Evolutionary conservation across 345 rosid species (phyloP).

Genomic region (Limnanthes douglasii): DNA sequence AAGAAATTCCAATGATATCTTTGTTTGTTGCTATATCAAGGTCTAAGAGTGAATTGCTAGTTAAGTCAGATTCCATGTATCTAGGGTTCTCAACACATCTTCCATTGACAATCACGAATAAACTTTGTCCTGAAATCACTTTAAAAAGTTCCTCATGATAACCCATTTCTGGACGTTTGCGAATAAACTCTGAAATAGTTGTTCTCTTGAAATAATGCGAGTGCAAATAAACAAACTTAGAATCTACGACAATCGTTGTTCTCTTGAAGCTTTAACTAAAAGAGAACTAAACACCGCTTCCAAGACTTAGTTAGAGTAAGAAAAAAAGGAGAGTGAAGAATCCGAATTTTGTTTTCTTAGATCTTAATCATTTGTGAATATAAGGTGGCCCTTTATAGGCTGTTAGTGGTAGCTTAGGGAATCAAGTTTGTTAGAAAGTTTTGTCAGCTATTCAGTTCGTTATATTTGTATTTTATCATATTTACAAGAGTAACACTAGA

Average conservation of each 20-base stretch:
- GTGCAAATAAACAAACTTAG: constrained; percentile 57
- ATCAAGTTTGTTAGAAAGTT: too few species aligned
- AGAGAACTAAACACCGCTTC: constrained; percentile 74
- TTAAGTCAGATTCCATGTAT: constrained; percentile 83
- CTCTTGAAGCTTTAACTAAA: constrained; percentile 68
- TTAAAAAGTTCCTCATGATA: constrained; percentile 85
- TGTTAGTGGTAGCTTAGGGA: too few species aligned
- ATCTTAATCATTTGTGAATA: too few species aligned
- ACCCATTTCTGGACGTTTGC: constrained; percentile 82
- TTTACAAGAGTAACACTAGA: too few species aligned
- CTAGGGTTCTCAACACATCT: constrained; percentile 81
- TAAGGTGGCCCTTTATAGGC: too few species aligned
- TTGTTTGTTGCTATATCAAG: constrained; percentile 77
- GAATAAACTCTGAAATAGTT: constrained; percentile 85
- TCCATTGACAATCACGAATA: constrained; percentile 74
- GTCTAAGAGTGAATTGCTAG: constrained; percentile 54
- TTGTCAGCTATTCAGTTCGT: too few species aligned
- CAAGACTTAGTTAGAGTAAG: constrained; percentile 59
- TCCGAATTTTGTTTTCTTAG: too few species aligned
- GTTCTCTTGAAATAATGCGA: constrained; percentile 18
- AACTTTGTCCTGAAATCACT: constrained; percentile 66
- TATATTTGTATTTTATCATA: too few species aligned
- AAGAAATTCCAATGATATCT: constrained; percentile 82
- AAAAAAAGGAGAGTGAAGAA: too few species aligned
- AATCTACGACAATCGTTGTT: constrained; percentile 46